Evolutionary conservation across 805 yeast species (phyloP).

Genomic region (Yamadazyma philogaea): DNA sequence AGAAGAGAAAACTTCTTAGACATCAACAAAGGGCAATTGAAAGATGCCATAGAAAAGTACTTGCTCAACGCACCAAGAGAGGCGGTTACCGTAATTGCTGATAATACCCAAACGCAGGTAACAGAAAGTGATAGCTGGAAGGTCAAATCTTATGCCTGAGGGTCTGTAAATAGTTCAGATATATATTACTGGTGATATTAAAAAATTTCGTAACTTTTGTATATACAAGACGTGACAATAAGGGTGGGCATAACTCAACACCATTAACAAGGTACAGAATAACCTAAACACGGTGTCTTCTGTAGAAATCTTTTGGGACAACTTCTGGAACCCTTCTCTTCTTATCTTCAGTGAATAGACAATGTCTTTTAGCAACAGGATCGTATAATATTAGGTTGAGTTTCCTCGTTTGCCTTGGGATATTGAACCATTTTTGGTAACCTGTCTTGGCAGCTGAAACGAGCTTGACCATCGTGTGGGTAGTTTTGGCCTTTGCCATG

Average conservation of each 20-base stretch:
- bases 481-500: constrained; percentile 60
- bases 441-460: constrained; percentile 92
- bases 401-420: constrained; percentile 78
- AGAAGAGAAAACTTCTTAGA: constrained; percentile 74
- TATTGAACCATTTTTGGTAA: constrained; percentile 70
- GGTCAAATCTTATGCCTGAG: constrained; percentile 9
- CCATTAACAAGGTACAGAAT: no score
- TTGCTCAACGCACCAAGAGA: constrained; percentile 29
- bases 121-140: constrained; percentile 22
- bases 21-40: constrained; percentile 60
- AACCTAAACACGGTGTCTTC: constrained; percentile 22
- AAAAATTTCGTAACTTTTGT: constrained; percentile 1
- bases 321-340: constrained; percentile 71
- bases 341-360: constrained; percentile 81
- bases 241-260: background rate
- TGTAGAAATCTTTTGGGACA: constrained; percentile 33
- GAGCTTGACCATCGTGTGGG: constrained; percentile 79
- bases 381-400: constrained; percentile 84
- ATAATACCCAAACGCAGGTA: constrained; percentile 23
- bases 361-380: constrained; percentile 85
- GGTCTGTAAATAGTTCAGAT: constrained; percentile 1
- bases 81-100: constrained; percentile 47
- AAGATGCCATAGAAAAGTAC: constrained; percentile 65
- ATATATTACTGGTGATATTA: no score
- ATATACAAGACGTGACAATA: constrained; percentile 6